phyloP scores from a whole-genome alignment of 768 basidiomycete genomes.

The Cyathus striatus region DNA sequence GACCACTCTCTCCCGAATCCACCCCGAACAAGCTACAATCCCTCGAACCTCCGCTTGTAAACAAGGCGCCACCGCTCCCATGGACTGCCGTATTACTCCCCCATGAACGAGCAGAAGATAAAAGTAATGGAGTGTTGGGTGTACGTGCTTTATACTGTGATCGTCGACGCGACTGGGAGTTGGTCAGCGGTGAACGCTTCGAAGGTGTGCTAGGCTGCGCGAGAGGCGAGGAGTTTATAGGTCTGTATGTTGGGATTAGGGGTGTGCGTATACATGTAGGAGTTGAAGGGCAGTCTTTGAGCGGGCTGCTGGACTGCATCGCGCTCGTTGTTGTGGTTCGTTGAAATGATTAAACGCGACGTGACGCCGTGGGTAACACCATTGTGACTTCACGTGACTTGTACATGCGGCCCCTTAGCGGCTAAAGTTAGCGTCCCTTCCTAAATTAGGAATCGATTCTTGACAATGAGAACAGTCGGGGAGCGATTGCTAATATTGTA shows the following conservation, averaged over 20 bases:
- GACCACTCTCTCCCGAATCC: slow-evolving; percentile 31
- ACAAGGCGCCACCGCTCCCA: slow-evolving; percentile 17
- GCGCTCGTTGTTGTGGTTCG: too few species aligned
- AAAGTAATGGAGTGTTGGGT: slow-evolving; percentile 23
- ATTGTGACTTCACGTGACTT: too few species aligned
- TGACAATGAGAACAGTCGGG: too few species aligned
- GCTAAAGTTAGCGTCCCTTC: too few species aligned
- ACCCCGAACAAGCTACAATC: neutral
- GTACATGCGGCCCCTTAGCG: too few species aligned
- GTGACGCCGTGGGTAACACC: too few species aligned
- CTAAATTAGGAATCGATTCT: too few species aligned
- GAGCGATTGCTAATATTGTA: too few species aligned
- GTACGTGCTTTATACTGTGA: slow-evolving; percentile 47
- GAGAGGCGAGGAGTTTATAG: slow-evolving; percentile 48
- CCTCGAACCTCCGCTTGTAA: slow-evolving; percentile 6
- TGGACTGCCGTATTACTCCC: slow-evolving; percentile 7
- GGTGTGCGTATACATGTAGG: slow-evolving; percentile 23
- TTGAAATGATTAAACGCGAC: too few species aligned
- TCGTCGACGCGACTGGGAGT: slow-evolving; percentile 43
- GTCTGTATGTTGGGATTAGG: slow-evolving; percentile 24
- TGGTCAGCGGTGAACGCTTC: slow-evolving; percentile 39
- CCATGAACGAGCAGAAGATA: slow-evolving; percentile 12
- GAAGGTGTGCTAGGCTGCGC: slow-evolving; percentile 31
- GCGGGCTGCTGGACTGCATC: slow-evolving; percentile 21
- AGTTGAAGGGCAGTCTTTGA: slow-evolving; percentile 25